Evolutionary conservation across 805 yeast genomes (phyloP), one percentile per base, ranked within the genome.

Genomic region (Starmerella floris): DNA sequence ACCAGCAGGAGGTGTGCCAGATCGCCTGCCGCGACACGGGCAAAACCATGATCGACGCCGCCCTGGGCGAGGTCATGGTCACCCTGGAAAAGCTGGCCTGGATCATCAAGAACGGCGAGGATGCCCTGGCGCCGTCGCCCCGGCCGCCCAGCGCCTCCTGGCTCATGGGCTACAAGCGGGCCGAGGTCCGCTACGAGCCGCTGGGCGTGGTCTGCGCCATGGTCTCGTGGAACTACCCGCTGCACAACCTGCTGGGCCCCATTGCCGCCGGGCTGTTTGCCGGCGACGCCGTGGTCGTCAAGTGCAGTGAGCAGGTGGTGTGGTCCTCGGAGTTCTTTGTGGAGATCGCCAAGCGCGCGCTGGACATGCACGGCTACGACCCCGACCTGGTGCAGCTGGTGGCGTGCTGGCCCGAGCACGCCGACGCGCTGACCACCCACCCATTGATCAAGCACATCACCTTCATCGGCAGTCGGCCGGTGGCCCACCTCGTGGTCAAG

Each of bases 1-100:
- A 91, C 60, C 99, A 91, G 60, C 87, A 79, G 43, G 74, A 77
- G 39, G 73, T 91, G 37, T 94, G 95, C 3, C 69, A 94, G 37
- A 80, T 91, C 8, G 96, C 97, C 0, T 91, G 97, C 59, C 70
- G 98, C 51, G 98, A 91, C 57, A 80, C 94, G 17, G 99, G 98
- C 25, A 91, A 91, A 59, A 87, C 97, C 1, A 79, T 82, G 78
- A 66, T 91, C 33, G 97, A 91, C 64, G 97, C 97, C 3, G 78
- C 91, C 37, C 52, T 62, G 20, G 96, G 96, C 39, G 95, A 88
- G 62, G 83, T 91, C 37, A 72, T 91, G 74, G 97, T 87, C 15
- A 88, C 98, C 0, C 67, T 88, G 45, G 98, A 91, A 59, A 91
- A 91, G 60, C 63, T 88, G 53, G 77, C 79, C 51, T 91, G 99